These are phyloP conservation scores for Epichloe scottii DNA, from an alignment of 2,329 filamentous ascomycete species.

Conservation along the genomic window DNA sequence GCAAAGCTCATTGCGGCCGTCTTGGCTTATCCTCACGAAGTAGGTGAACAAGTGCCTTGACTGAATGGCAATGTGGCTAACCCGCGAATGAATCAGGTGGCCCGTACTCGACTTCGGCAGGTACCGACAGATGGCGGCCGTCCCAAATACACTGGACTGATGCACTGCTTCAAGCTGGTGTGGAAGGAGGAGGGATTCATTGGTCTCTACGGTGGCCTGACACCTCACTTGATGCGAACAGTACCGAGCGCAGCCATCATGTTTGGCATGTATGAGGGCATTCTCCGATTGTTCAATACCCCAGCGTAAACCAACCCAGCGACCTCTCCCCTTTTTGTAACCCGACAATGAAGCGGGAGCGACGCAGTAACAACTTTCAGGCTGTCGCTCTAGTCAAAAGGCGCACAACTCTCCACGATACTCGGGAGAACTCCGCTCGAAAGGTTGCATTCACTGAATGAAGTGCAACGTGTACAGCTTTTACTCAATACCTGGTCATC, in stretches of 20 bases:
- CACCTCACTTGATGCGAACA: constrained; percentile 79
- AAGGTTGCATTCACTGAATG: neutral
- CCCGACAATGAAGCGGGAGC: neutral
- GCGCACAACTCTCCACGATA: neutral
- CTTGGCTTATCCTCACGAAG: constrained; percentile 86
- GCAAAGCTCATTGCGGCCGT: constrained; percentile 80
- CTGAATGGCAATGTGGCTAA: neutral
- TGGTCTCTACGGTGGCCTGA: constrained; percentile 79
- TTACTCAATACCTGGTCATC: neutral
- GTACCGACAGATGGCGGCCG: constrained; percentile 60
- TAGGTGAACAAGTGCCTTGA: constrained; percentile 23
- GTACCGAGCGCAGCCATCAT: constrained; percentile 91
- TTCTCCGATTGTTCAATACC: constrained; percentile 35
- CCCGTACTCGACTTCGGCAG: constrained; percentile 73
- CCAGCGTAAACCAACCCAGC: constrained; percentile 15
- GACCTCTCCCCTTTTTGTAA: neutral
- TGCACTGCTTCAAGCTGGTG: constrained; percentile 79
- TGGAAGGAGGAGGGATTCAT: constrained; percentile 81
- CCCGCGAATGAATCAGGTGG: constrained; percentile 39
- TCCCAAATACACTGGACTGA: constrained; percentile 76
- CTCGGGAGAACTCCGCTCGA: neutral
- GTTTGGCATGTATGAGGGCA: constrained; percentile 75
- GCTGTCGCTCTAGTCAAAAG: too few relatives aligned
- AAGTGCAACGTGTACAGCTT: neutral
- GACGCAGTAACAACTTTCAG: too few relatives aligned